Evolutionary conservation across 108 stramenopile genomes (phyloP), one percentile per base, ranked within the genome.

Genomic region (Parietichytrium sp.): DNA sequence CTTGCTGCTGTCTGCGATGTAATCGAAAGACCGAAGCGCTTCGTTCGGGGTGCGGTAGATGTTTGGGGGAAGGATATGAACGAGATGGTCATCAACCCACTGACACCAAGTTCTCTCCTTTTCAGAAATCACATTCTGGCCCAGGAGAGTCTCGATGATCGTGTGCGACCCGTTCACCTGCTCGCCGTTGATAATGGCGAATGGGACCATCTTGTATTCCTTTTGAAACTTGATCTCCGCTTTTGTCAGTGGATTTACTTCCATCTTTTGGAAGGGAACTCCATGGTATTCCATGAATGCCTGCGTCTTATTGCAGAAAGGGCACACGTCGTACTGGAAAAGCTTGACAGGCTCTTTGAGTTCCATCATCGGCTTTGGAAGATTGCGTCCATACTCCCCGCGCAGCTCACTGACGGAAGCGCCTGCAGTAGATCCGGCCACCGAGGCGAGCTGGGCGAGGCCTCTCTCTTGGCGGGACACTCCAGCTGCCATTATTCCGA

Each of bases 201-300:
- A 93, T 3, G 96, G 96, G 26, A 95, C 95, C 81, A 94, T 95
- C 55, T 81, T 86, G 80, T 96, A 96, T 36, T 92, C 88, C 78
- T 88, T 87, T 13, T 91, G 89, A 52, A 88, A 90, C 30, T 26
- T 84, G 51, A 95, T 55, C 80, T 97, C 96, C 0, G 86, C 82
- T 85, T 95, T 97, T 10, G 93, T 95, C 33, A 97, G 84, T 2
- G 96, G 96, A 82, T 97, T 97, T 13, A 97, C 96, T 86, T 97
- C 96, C 8, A 94, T 81, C 7, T 52, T 54, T 4, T 86, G 52
- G 54, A 91, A 92, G 23, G 79, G 83, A 33, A 89, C 81, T 25
- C 89, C 84, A 18, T 86, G 80, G 30, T 92, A 93, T 6, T 86
- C 80, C 81, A 97, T 54, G 25, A 92, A 78, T 0, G 93, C 87